Evolutionary conservation across 345 rosid genomes (phyloP), one percentile per base, ranked within the genome.

Genomic region (Barbarea vulgaris): DNA sequence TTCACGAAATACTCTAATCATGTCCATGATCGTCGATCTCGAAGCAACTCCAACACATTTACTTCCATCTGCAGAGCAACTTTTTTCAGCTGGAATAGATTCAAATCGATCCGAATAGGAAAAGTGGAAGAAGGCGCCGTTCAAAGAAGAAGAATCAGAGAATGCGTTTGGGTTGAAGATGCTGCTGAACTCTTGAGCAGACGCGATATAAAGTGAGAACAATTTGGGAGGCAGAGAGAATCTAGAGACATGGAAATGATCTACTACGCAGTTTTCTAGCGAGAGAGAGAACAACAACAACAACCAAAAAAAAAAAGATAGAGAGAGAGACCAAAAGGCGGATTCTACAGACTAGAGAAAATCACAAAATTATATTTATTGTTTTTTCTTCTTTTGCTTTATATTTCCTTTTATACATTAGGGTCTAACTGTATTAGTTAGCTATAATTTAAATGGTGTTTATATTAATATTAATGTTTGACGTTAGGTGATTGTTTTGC

Each of bases 201-300:
- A 30, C 64, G 64, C 37, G 37, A 41, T 67, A 74, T 76, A 79
- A 80, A 78, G 79, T 72, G 76, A 61, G 24, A 27, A 74, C 50
- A 47, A 71, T 3, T 62, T 54, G 69, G 64, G 64, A 61, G 73
- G 67, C 25, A 76, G 69, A 83, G 81, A 77, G 80, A 77, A 63
- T 77, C 80, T 70, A 77, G 70, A 57, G 46, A 77, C 65, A 41
- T 64, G 36, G 65, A 48, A 48, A 73, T 71, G 85, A 83, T 77
- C 87, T 75, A 80, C 75, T 74, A 63, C 78, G 39, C 67, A 81
- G 70, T 65, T 78, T 70, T 77, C 83, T 63, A 67, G 65, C 72
- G 24, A 34, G 52, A 61, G 64, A 13, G 59, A 62, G 58, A 79
- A 73, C n/a, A n/a, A n/a, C n/a, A n/a, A n/a, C n/a, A n/a, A n/a